Conservation (phyloP, 306 rosid genomes). For the Quercus agrifolia region DNA sequence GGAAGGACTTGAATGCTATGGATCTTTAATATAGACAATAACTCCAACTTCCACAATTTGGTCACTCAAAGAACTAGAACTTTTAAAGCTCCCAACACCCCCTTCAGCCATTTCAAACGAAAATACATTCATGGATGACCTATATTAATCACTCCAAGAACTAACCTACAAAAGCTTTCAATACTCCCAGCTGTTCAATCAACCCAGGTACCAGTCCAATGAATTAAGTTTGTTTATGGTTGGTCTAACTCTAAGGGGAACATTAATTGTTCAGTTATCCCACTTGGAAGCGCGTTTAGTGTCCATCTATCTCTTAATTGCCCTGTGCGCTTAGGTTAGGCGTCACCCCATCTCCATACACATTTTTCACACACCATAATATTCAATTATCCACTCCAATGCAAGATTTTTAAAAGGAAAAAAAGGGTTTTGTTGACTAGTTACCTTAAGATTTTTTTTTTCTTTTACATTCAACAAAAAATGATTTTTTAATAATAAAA, state of each 20-base stretch:
- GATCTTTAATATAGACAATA: constrained; percentile 52
- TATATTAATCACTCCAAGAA: constrained; percentile 35
- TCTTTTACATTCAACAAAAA: too few species aligned
- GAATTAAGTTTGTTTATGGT: constrained; percentile 1
- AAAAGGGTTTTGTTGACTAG: too few species aligned
- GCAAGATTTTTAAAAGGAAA: too few species aligned
- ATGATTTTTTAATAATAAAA: too few species aligned
- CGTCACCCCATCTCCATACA: too few species aligned
- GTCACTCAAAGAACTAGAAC: constrained; percentile 40
- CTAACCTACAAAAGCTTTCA: constrained; percentile 38
- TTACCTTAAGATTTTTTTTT: too few species aligned
- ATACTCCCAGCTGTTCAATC: constrained; percentile 37
- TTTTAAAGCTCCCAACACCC: constrained; percentile 79
- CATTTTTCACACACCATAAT: too few species aligned
- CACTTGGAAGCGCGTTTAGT: too few species aligned
- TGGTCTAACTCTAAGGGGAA: background rate
- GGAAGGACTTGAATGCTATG: constrained; percentile 46
- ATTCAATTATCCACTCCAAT: too few species aligned
- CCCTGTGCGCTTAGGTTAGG: too few species aligned
- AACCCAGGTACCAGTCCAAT: constrained; percentile 29
- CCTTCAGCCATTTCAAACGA: constrained; percentile 46
- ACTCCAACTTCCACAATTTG: constrained; percentile 71
- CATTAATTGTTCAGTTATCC: constrained; percentile 21
- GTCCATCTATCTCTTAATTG: too few species aligned
- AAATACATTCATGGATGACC: constrained; percentile 38